Evolutionary conservation across 192 early-diverging fungal species (phyloP), one percentile per base, ranked within the genome.

Genomic region (Podila clonocystis): DNA sequence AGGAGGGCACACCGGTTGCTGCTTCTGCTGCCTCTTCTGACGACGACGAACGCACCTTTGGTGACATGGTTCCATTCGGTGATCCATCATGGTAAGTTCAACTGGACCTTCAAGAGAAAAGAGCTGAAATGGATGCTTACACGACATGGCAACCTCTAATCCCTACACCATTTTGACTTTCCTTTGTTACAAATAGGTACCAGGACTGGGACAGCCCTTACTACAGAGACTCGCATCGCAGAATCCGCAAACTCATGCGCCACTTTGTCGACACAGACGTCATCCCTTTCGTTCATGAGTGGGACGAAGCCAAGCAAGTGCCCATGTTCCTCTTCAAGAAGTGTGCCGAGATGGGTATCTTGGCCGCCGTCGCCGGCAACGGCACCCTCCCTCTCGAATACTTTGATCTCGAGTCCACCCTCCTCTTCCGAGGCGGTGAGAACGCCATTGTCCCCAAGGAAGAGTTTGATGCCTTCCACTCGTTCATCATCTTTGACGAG

Each of bases 241-340:
- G 86, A 17, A 20, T 94, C 15, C 87, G 94, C 36, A 84, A 85
- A 36, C 82, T 65, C 50, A 80, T 94, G 28, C 88, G 94, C 63
- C 65, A 74, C 26, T 96, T 93, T 85, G 93, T 94, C n/a, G 94
- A 95, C 50, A 90, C 86, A 48, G 93, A 96, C 58, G 86, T 95
- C 48, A 94, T 91, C 83, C 92, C 93, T 17, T 90, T 85, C 74
- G 85, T 87, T 68, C 89, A 87, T 79, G 94, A 93, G 77, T 95
- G 91, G 94, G 94, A 96, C 73, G 94, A 95, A 82, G 89, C 89
- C 45, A 96, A 94, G 75, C 70, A 89, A 52, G 87, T 95, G 26
- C 94, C 94, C 15, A 90, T 87, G 48, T 83, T 84, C 34, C 52
- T 96, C 28, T 96, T 92, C 76, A 83, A 86, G 64, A 96, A 95